phyloP scores from a whole-genome alignment of 2,329 filamentous ascomycete genomes.

The Mycosphaerella arachidis region DNA sequence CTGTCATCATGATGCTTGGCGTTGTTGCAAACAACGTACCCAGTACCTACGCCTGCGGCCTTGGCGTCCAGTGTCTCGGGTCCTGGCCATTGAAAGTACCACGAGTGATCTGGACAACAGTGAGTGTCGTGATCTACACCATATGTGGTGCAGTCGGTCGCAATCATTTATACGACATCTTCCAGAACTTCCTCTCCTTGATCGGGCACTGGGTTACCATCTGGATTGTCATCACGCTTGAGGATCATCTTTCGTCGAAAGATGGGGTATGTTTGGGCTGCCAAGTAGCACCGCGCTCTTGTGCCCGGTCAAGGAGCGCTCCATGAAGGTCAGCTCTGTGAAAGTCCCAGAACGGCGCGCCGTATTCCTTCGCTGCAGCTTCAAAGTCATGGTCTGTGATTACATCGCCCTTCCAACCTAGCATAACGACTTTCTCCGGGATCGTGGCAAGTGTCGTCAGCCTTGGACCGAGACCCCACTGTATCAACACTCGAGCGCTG shows the following conservation, averaged over 20 bases:
- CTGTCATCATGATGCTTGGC: constrained; percentile 40
- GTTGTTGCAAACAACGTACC: constrained; percentile 44
- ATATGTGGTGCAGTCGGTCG: constrained; percentile 43
- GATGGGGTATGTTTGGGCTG: constrained; percentile 39
- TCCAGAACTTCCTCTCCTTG: constrained; percentile 43
- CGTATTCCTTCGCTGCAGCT: constrained; percentile 28
- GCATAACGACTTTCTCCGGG: constrained; percentile 46
- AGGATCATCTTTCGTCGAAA: constrained; percentile 40
- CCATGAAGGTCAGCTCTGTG: constrained; percentile 52
- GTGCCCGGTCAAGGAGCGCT: constrained; percentile 45
- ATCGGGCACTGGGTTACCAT: constrained; percentile 46
- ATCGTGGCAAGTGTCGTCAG: constrained; percentile 40
- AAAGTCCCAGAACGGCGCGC: constrained; percentile 51
- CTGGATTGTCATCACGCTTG: constrained; percentile 40
- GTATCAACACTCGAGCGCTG: constrained; percentile 43
- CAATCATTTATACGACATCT: constrained; percentile 42
- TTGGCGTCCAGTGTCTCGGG: constrained; percentile 36
- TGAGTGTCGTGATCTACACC: constrained; percentile 35
- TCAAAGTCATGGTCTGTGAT: constrained; percentile 48
- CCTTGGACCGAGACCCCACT: constrained; percentile 46
- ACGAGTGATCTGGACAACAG: constrained; percentile 17
- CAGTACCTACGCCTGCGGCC: constrained; percentile 42
- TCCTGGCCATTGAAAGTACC: constrained; percentile 33
- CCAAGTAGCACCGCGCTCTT: constrained; percentile 47
- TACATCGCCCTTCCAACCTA: constrained; percentile 50